Base-by-base conservation (phyloP, 495 filamentous ascomycete genomes). In the Xylaria longipes region DNA sequence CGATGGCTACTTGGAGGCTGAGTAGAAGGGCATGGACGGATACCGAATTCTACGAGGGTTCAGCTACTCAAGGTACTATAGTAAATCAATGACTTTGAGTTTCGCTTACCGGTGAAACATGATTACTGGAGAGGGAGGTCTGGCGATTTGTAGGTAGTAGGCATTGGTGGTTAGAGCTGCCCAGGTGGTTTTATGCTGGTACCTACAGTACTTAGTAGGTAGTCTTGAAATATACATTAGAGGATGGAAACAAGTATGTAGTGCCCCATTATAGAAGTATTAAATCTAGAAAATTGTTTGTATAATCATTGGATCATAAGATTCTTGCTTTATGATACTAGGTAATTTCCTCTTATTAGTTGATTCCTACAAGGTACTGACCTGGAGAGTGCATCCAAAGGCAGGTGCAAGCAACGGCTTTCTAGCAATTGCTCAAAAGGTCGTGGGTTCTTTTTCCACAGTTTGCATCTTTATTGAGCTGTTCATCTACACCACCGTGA, bases 1-100 rank as follows among this genome's bases (percentile, higher is more conserved):
- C 9, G 56, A 60, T 60, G 8, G 31, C 56, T n/a, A 60, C 3
- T 35, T 35, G 57, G 57, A 60, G 57, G 57, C 57, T 60, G 57
- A 22, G 31, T 60, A 37, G 57, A 60, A 37, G 52, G 4, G 14
- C 27, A 56, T 56, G 52, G 52, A 56, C 27, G 9, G 52, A 56
- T 31, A 14, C 14, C 52, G 52, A 56, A 56, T 56, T 56, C 14
- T 29, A 56, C 22, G 6, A 29, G 6, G 12, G 5, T 22, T 9
- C 7, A 7, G 35, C 1, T 22, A 48, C 20, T 8, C 7, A 41
- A 14, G 48, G 48, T 52, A 12, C 48, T 12, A 11, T 25, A 52
- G 9, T 22, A 27, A 8, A 52, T 22, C 48, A 52, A 27, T 52
- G n/a, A 27, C 8, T 8, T 27, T 22, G 11, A 25, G 48, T 12